These are phyloP conservation scores for Annulohypoxylon bovei DNA, from an alignment of 495 filamentous ascomycete genomes.

Conservation along the genomic window DNA sequence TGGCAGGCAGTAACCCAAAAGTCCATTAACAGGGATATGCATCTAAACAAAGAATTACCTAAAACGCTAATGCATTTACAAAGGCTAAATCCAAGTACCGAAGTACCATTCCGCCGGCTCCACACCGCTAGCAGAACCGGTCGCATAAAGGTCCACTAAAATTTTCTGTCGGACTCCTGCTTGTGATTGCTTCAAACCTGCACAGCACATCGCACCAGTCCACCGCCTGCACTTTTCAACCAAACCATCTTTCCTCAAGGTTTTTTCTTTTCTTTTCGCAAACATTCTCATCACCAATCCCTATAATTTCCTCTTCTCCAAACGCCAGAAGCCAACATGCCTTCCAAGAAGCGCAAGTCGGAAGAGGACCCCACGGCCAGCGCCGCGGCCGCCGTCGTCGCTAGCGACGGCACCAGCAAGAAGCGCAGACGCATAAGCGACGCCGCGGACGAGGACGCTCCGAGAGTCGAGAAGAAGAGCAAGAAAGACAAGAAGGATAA, in stretches of 20 bases:
- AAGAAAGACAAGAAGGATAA: conserved; percentile 52
- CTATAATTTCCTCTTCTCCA: neutral
- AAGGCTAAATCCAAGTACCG: neutral
- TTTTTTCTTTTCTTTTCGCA: no score
- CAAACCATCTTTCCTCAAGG: neutral
- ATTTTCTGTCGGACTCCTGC: conserved; percentile 22
- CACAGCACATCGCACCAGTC: neutral
- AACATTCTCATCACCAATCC: neutral
- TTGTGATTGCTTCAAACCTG: conserved; percentile 1
- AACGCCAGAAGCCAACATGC: conserved; percentile 4
- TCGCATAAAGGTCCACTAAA: conserved; percentile 16
- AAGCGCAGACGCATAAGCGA: conserved; percentile 34
- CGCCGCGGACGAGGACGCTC: neutral
- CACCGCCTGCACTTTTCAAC: neutral
- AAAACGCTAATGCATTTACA: neutral
- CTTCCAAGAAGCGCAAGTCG: conserved; percentile 34
- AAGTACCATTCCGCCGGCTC: neutral
- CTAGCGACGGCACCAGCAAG: conserved; percentile 1
- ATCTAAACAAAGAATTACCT: neutral
- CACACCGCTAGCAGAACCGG: neutral
- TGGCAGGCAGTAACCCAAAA: no score
- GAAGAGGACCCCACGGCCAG: conserved; percentile 24
- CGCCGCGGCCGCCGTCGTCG: conserved; percentile 3
- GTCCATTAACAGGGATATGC: neutral
- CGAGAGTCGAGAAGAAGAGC: conserved; percentile 56